These are phyloP conservation scores for Immersiporthe knoxdaviesiana DNA, from an alignment of 2,329 filamentous ascomycete genomes.

Conservation along the genomic window DNA sequence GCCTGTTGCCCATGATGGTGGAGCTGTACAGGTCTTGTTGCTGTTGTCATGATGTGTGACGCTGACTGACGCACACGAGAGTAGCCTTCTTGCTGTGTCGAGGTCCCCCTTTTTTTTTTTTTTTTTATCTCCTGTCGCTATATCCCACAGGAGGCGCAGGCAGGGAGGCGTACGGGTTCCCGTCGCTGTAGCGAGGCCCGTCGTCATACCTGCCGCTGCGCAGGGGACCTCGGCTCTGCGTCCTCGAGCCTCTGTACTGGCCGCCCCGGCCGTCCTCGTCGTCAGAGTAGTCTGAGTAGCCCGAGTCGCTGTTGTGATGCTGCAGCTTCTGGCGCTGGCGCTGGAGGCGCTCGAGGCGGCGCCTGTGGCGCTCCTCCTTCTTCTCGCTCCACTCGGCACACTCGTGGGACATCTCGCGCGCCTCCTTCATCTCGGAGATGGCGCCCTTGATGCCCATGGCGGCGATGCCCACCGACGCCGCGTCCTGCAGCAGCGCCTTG, in stretches of 20 bases:
- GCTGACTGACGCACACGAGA: no score
- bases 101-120: slow-evolving; percentile 12
- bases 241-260: slow-evolving; percentile 43
- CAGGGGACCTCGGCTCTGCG: slow-evolving; percentile 47
- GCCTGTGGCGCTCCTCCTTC: slow-evolving; percentile 54
- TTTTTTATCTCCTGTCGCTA: slow-evolving; percentile 42
- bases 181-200: slow-evolving; percentile 51
- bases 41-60: not conserved
- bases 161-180: slow-evolving; percentile 49
- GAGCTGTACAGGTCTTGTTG: not conserved
- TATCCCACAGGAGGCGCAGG: slow-evolving; percentile 46
- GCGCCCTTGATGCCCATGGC: slow-evolving; percentile 62
- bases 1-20: slow-evolving; percentile 3
- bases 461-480: slow-evolving; percentile 61
- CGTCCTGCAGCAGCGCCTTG: slow-evolving; percentile 60
- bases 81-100: not conserved
- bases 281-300: slow-evolving; percentile 29
- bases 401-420: slow-evolving; percentile 53
- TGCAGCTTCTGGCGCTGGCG: slow-evolving; percentile 20
- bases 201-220: slow-evolving; percentile 46
- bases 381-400: slow-evolving; percentile 53
- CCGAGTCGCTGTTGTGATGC: slow-evolving; percentile 27
- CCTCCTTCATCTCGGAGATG: slow-evolving; percentile 59
- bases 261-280: slow-evolving; percentile 27
- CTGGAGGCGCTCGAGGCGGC: slow-evolving; percentile 44